Percentiles rank a stretch among this genome's conserved stretches.
phyloP scores from a whole-genome alignment of 1,284 basidiomycete genomes.

The Neonothopanus nambi region DNA sequence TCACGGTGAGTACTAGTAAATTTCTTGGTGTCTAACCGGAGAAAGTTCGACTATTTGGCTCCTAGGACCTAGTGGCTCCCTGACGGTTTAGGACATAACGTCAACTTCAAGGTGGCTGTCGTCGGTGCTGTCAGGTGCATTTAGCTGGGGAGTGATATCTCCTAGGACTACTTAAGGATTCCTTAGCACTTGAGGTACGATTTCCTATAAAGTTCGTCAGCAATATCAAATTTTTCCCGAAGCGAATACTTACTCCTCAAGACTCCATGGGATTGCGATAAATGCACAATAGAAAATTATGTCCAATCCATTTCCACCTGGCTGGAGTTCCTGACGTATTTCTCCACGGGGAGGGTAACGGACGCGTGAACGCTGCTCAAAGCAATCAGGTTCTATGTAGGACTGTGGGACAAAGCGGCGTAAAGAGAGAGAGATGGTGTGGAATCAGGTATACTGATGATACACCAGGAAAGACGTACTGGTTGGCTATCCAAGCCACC shows the following conservation, averaged over 20 bases:
- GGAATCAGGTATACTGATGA: conserved; percentile 23
- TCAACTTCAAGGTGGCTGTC: too few relatives aligned
- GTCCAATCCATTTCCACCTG: conserved; percentile 21
- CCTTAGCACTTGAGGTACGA: too few relatives aligned
- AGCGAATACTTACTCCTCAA: background rate
- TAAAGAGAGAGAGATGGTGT: conserved; percentile 26
- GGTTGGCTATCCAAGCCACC: conserved; percentile 22
- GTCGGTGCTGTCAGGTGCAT: too few relatives aligned
- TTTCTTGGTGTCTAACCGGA: background rate
- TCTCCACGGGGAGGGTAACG: conserved; percentile 32
- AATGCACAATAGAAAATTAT: background rate
- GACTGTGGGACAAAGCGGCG: conserved; percentile 23
- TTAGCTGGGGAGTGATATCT: too few relatives aligned
- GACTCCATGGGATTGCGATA: conserved; percentile 11
- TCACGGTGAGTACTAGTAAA: conserved; percentile 24
- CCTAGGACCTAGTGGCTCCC: conserved; percentile 33
- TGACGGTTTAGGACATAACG: conserved; percentile 35
- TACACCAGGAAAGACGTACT: conserved; percentile 34
- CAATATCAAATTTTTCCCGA: background rate
- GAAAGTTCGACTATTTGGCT: background rate
- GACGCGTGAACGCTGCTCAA: conserved; percentile 30
- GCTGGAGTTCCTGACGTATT: conserved; percentile 27
- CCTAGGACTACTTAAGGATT: too few relatives aligned
- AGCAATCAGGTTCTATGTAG: conserved; percentile 30
- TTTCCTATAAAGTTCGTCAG: conserved; percentile 24